phyloP scores from a whole-genome alignment of 169 alveolate genomes.

The Amoebophrya sp. region DNA sequence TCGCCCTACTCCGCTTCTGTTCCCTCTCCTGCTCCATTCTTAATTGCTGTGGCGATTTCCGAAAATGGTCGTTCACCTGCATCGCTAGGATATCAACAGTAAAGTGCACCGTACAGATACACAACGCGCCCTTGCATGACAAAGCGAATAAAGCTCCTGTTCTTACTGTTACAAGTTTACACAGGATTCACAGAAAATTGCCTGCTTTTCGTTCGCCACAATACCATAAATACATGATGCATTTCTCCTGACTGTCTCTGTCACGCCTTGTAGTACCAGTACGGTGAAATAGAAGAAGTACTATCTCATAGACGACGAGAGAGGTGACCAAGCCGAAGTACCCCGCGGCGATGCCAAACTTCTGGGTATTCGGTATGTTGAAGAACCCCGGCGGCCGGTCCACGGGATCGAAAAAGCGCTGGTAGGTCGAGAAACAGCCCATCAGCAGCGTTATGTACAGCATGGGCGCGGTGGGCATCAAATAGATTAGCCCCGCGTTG shows the following conservation, averaged over 20 bases:
- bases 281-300: no score
- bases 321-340: conserved; percentile 31
- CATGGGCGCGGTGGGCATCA: conserved; percentile 27
- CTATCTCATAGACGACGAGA: no score
- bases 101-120: no score
- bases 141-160: no score
- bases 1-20: background rate
- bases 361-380: background rate
- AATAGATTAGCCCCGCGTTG: conserved; percentile 4
- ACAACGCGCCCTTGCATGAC: no score
- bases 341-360: conserved; percentile 16
- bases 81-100: no score
- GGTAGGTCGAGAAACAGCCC: conserved; percentile 27
- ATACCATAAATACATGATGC: no score
- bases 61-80: conserved; percentile 26
- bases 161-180: no score
- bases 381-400: conserved; percentile 26
- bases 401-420: conserved; percentile 24
- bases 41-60: conserved; percentile 31
- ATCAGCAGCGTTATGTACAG: conserved; percentile 18
- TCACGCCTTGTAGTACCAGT: no score
- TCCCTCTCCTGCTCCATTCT: background rate
- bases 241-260: no score
- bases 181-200: no score
- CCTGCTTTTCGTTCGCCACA: no score